Evolutionary conservation across 2,329 filamentous ascomycete species (phyloP), one percentile per base, ranked within the genome.

Genomic region (Aureobasidium zeae): DNA sequence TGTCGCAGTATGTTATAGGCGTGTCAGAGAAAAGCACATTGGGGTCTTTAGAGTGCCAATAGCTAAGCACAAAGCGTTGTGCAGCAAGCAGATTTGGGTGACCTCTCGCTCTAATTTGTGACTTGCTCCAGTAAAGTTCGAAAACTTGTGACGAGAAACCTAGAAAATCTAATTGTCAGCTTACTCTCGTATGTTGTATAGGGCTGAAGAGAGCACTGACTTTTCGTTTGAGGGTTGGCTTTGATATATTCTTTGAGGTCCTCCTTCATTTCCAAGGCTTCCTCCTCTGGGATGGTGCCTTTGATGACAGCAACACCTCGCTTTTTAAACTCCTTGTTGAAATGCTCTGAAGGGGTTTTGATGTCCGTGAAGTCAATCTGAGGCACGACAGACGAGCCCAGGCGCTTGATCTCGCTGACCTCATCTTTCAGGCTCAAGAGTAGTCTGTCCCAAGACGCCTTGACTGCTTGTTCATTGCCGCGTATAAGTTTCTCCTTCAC

Each of bases 261-360:
- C 9, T 61, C 57, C 54, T 71, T 71, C 57, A 65, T 62, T 28
- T 60, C 59, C 34, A 70, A 53, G 4, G 62, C 67, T 49, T 71
- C 64, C 13, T 63, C 49, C 48, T 69, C 57, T 1, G 63, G 55
- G 1, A 72, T 53, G 1, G 71, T 68, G 22, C 65, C 63, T 30
- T 67, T 59, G 26, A 72, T 61, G 6, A 71, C 63, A 3, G 68
- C 67, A 1, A 71, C 68, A 13, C 69, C 69, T 24, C 79, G 73
- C 53, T 77, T 76, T 52, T 70, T 70, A 39, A 80, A 66, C 53
- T 74, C 72, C 35, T 65, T 64, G 41, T 65, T 68, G 57, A 83
- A 83, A 1, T 70, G 63, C 17, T 70, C 64, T 2, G 73, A 69
- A 39, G 72, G 68, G 43, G 66, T 48, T 21, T 56, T 53, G 30